Evolutionary conservation across 495 filamentous ascomycete genomes (phyloP), one percentile per base, ranked within the genome.

Genomic region (Aspergillus sclerotiicarbonarius): DNA sequence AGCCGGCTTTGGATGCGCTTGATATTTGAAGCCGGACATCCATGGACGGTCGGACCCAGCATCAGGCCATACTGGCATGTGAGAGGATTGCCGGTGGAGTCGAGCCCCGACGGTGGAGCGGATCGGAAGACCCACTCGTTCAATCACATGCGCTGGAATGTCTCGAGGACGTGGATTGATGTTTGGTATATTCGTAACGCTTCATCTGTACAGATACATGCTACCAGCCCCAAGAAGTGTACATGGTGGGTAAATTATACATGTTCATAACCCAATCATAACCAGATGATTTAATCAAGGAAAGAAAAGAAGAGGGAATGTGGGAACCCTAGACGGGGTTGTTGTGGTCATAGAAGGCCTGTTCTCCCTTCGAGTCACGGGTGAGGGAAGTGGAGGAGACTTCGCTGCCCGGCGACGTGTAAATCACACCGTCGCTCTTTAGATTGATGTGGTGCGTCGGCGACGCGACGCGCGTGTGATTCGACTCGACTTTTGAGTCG

Each of bases 351-450:
- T 48, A 35, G 51, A 12, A 25, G 8, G 21, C 20, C 16, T 4
- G 46, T 51, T 25, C 31, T 16, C 13, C 25, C 30, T 50, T n/a
- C 29, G 25, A 16, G 13, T 53, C 43, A n/a, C 58, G 52, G 1
- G 58, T 60, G 2, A 60, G 52, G 9, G 52, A 51, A 8, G 30
- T 8, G 4, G 52, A 51, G 43, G 66, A 71, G 32, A 47, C 47
- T 16, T 56, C 53, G 53, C 68, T 71, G 8, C 62, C 56, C 8
- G 66, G 57, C 19, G 68, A 68, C 7, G 60, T 57, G 20, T 64
- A 59, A 1, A 63, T 43, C 16, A 61, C 45, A 7, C 44, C 52
- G 15, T 33, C 39, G 32, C 59, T 44, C 45, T 70, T 70, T 35
- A 62, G 33, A n/a, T 67, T 65, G 43, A 67, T 51, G 9, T 51